A percentile compares a stretch with the other conserved stretches of the same genome.
Conservation (phyloP, 768 basidiomycete species). For the Gyrodon lividus region DNA sequence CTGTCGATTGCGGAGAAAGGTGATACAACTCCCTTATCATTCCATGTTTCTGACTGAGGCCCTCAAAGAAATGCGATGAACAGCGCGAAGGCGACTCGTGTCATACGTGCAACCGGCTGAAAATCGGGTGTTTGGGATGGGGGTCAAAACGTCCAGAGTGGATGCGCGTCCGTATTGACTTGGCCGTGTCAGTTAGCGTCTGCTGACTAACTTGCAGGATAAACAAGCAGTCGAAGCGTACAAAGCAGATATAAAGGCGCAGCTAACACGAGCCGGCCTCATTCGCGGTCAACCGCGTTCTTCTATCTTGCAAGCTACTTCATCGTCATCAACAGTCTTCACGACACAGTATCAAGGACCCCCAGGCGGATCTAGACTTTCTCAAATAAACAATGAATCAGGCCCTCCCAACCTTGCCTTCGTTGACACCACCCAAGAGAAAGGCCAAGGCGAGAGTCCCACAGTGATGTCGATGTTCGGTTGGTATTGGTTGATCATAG, state of each 20-base stretch:
- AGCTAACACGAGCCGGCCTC: conserved; percentile 72
- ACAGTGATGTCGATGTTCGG: conserved; percentile 30
- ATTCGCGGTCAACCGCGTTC: conserved; percentile 81
- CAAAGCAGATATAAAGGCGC: conserved; percentile 81
- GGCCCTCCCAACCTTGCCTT: conserved; percentile 21
- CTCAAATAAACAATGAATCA: conserved; percentile 22
- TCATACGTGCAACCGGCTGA: conserved; percentile 75
- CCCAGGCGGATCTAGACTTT: conserved; percentile 18
- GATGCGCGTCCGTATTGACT: conserved; percentile 64
- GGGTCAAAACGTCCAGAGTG: conserved; percentile 83
- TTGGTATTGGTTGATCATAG: conserved; percentile 6
- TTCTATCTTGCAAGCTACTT: conserved; percentile 42
- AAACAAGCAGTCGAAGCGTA: conserved; percentile 79
- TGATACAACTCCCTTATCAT: conserved; percentile 25
- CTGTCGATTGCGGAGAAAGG: conserved; percentile 80
- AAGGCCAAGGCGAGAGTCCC: conserved; percentile 23
- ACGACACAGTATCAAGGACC: conserved; percentile 27
- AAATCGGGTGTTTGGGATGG: conserved; percentile 84
- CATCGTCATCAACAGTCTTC: conserved; percentile 35
- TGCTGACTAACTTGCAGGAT: conserved; percentile 49
- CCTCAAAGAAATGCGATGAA: conserved; percentile 81
- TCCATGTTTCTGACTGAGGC: conserved; percentile 2
- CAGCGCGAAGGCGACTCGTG: conserved; percentile 79
- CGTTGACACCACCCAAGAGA: conserved; percentile 16
- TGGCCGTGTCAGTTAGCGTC: conserved; percentile 3